phyloP scores from a whole-genome alignment of 805 yeast genomes.

The Teunomyces funiuensis region DNA sequence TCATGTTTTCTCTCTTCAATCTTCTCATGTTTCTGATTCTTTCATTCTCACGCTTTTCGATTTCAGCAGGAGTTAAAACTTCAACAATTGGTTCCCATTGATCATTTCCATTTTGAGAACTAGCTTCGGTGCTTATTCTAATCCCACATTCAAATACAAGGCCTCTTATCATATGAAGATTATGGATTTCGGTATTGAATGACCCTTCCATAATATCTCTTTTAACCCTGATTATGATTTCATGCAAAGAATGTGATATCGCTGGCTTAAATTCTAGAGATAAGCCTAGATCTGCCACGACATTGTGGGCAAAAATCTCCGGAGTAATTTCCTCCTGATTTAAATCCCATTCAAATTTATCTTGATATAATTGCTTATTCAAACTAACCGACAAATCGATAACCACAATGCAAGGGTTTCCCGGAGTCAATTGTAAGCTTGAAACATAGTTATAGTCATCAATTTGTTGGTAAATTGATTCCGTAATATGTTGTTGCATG shows the following conservation, averaged over 20 bases:
- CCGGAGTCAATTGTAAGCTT: slow-evolving; percentile 59
- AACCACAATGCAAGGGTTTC: slow-evolving; percentile 51
- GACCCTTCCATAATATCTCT: slow-evolving; percentile 73
- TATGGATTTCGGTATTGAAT: slow-evolving; percentile 42
- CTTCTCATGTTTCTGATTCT: slow-evolving; percentile 89
- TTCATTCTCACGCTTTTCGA: slow-evolving; percentile 92
- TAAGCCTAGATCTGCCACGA: slow-evolving; percentile 83
- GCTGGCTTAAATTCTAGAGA: slow-evolving; percentile 86
- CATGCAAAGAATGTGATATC: slow-evolving; percentile 83
- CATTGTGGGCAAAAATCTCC: slow-evolving; percentile 76
- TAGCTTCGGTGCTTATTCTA: slow-evolving; percentile 50
- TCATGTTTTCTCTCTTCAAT: slow-evolving; percentile 85
- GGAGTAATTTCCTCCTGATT: slow-evolving; percentile 59
- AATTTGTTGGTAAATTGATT: slow-evolving; percentile 75
- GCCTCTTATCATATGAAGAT: slow-evolving; percentile 43
- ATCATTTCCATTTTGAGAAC: slow-evolving; percentile 76
- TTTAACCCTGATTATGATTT: slow-evolving; percentile 70
- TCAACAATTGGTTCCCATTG: slow-evolving; percentile 89
- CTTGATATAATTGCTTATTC: slow-evolving; percentile 82
- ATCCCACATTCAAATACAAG: slow-evolving; percentile 44
- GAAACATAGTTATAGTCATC: slow-evolving; percentile 70
- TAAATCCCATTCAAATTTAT: slow-evolving; percentile 94
- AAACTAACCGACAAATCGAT: slow-evolving; percentile 79
- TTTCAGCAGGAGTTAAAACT: slow-evolving; percentile 84
- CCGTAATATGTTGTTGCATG: slow-evolving; percentile 61